Conservation (phyloP, 2,329 filamentous ascomycete genomes). For the Trichoderma sp. region DNA sequence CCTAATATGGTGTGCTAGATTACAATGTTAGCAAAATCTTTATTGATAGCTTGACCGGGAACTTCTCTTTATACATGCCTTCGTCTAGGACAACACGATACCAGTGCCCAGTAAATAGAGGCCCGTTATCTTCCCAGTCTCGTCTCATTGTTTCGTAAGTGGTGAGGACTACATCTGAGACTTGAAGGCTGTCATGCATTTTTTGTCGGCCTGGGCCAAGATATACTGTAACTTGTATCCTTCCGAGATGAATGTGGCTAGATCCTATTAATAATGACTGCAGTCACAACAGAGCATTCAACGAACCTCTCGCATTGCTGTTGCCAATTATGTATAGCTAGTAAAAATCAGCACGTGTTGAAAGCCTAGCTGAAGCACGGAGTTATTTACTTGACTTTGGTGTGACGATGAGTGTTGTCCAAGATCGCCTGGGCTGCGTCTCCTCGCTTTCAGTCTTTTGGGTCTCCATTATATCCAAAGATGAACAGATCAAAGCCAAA, state of each 20-base stretch:
- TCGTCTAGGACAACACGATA: conserved; percentile 39
- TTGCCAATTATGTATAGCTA: conserved; percentile 32
- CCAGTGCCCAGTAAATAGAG: conserved; percentile 26
- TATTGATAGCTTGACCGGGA: neutral
- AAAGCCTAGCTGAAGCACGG: accelerated
- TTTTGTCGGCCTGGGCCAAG: neutral
- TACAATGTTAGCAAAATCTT: neutral
- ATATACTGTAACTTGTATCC: neutral
- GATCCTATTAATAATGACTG: neutral
- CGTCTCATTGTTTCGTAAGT: conserved; percentile 36
- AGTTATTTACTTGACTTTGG: conserved; percentile 18
- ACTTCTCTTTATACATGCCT: conserved; percentile 26
- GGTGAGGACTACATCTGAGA: conserved; percentile 26
- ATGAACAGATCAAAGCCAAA: conserved; percentile 29
- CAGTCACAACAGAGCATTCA: neutral
- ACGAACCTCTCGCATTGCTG: conserved; percentile 9
- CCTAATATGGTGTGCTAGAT: conserved; percentile 38
- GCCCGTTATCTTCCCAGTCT: conserved; percentile 23
- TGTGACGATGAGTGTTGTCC: conserved; percentile 25
- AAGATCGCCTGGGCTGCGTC: conserved; percentile 19
- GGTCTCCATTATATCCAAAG: conserved; percentile 24
- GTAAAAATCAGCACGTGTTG: conserved; percentile 17
- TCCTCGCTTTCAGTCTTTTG: neutral
- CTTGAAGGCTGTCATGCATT: neutral
- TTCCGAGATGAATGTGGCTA: neutral